Evolutionary conservation across 768 basidiomycete species (phyloP).

Genomic region (Cyathus striatus): DNA sequence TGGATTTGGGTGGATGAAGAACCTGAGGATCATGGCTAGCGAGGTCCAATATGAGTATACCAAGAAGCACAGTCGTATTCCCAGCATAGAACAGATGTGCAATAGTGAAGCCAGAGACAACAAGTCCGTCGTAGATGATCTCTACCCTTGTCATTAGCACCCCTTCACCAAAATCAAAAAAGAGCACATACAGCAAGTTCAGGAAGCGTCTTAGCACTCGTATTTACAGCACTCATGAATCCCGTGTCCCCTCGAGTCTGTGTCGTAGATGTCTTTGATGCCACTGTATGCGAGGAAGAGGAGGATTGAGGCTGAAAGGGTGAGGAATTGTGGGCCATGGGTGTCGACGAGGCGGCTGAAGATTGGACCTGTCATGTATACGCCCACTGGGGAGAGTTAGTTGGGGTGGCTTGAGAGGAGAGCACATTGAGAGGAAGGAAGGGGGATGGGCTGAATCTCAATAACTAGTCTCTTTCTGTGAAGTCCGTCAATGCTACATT

Average conservation of each 20-base stretch:
- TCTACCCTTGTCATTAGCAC: too few relatives aligned
- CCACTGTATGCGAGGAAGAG: constrained; percentile 72
- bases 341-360: constrained; percentile 78
- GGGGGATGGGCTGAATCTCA: too few relatives aligned
- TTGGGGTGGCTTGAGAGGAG: background rate
- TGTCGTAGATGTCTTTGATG: constrained; percentile 63
- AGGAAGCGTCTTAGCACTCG: constrained; percentile 80
- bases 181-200: constrained; percentile 50
- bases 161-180: too few relatives aligned
- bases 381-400: constrained; percentile 48
- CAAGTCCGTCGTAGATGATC: constrained; percentile 72
- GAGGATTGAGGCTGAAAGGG: constrained; percentile 51
- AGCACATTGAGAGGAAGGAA: too few relatives aligned
- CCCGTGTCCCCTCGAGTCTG: constrained; percentile 72
- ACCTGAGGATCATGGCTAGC: constrained; percentile 73
- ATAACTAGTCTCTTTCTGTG: too few relatives aligned
- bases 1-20: constrained; percentile 67
- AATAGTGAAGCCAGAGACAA: constrained; percentile 77
- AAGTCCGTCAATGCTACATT: too few relatives aligned
- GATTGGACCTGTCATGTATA: constrained; percentile 70
- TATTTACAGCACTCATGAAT: constrained; percentile 62
- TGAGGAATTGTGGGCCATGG: constrained; percentile 64
- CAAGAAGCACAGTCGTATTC: constrained; percentile 71
- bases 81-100: constrained; percentile 61
- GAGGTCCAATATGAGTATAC: constrained; percentile 75